Evolutionary conservation across 495 filamentous ascomycete genomes (phyloP).

Genomic region (Aspergillus sclerotiicarbonarius): DNA sequence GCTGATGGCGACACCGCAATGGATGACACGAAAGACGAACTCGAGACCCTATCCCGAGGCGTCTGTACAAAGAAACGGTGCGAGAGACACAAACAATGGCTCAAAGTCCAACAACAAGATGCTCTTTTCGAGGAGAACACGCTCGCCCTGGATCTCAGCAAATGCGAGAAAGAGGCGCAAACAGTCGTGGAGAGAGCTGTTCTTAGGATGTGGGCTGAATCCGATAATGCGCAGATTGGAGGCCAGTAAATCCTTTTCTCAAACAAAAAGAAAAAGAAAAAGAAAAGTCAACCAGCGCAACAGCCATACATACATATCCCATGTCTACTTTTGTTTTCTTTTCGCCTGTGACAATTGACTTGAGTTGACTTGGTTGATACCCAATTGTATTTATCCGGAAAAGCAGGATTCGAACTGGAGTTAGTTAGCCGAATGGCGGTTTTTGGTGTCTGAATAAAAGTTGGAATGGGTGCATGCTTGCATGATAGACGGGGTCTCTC

Average conservation of each 20-base stretch:
- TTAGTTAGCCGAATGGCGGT: constrained; percentile 18
- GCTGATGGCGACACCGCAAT: constrained; percentile 39
- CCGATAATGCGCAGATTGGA: constrained; percentile 28
- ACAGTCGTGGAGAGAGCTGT: constrained; percentile 47
- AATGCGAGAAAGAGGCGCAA: constrained; percentile 46
- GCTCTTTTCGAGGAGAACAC: constrained; percentile 46
- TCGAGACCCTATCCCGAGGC: constrained; percentile 38
- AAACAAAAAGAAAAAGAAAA: too few species aligned
- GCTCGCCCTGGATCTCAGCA: constrained; percentile 36
- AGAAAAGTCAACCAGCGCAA: too few species aligned
- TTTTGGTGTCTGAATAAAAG: constrained; percentile 10
- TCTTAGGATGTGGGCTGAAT: constrained; percentile 44
- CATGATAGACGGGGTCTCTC: constrained; percentile 1
- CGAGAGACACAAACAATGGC: constrained; percentile 52
- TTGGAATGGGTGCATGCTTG: neutral
- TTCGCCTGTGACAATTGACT: constrained; percentile 4
- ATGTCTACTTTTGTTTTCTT: neutral
- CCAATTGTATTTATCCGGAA: constrained; percentile 19
- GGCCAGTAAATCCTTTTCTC: constrained; percentile 14
- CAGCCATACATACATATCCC: neutral
- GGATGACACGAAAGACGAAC: constrained; percentile 28
- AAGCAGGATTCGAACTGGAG: constrained; percentile 29
- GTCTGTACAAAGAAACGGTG: constrained; percentile 54
- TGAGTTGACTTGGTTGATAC: constrained; percentile 28
- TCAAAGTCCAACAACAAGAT: constrained; percentile 52